Percentiles rank a stretch among this genome's conserved stretches.
Evolutionary conservation across 495 filamentous ascomycete species (phyloP).

Genomic region (Tuber brumale): DNA sequence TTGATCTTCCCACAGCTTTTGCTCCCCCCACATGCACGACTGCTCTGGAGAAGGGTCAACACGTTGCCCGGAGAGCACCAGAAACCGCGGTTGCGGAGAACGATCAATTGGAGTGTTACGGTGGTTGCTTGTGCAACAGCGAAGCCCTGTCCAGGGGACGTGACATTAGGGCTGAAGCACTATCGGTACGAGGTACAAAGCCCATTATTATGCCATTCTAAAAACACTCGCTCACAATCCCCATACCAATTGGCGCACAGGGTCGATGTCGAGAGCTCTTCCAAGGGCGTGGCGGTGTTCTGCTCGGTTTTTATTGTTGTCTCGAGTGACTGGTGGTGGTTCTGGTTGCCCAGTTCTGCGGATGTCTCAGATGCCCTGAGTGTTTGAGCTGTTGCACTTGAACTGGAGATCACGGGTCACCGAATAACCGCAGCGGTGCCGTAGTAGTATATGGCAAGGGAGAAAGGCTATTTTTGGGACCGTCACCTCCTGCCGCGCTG

Average conservation of each 20-base stretch:
- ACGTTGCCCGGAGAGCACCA: not conserved
- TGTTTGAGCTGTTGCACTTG: not conserved
- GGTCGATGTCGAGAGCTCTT: not conserved
- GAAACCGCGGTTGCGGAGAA: not conserved
- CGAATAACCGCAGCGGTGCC: not conserved
- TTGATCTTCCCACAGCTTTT: not conserved
- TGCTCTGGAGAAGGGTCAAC: not conserved
- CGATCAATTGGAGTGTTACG: not conserved
- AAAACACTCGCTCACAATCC: not conserved
- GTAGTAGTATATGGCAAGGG: not conserved
- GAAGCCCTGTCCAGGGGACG: not conserved
- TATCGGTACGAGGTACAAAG: not conserved
- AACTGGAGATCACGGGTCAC: not conserved
- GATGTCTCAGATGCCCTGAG: not conserved
- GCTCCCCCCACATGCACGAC: not conserved
- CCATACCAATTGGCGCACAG: not conserved
- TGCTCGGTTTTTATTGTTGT: no score
- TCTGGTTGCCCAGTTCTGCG: not conserved
- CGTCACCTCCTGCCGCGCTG: not conserved
- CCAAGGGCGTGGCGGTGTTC: not conserved
- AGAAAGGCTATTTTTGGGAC: not conserved
- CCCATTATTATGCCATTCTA: not conserved
- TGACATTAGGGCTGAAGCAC: not conserved
- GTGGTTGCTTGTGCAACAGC: not conserved
- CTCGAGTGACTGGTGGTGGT: not conserved